phyloP scores from a whole-genome alignment of 2,329 filamentous ascomycete species.

The Pyricularia pennisetigena region DNA sequence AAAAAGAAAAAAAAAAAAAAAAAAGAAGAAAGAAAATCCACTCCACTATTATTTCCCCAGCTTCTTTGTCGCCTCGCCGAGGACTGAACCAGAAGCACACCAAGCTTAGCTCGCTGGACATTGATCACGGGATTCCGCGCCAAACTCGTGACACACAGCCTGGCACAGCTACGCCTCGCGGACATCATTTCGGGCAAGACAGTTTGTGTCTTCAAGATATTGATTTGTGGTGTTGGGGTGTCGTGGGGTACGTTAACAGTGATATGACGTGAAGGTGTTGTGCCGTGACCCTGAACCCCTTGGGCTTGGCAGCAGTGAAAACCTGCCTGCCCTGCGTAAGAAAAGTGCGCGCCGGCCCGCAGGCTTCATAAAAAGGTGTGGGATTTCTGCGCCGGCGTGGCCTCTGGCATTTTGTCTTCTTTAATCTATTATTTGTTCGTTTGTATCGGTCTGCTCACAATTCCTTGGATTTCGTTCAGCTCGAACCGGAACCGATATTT shows the following conservation, averaged over 20 bases:
- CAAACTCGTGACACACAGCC: slow-evolving; percentile 2
- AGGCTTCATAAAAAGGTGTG: neutral
- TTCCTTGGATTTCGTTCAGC: neutral
- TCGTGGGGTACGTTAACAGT: neutral
- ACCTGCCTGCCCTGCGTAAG: neutral
- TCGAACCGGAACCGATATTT: neutral
- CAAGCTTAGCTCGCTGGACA: neutral
- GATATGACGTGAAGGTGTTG: neutral
- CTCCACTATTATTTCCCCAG: neutral
- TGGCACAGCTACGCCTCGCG: neutral
- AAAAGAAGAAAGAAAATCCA: neutral
- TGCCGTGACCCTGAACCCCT: neutral
- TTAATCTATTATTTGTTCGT: neutral
- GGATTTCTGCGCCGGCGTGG: neutral
- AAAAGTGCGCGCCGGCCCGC: neutral
- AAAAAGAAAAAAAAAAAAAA: neutral
- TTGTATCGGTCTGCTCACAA: neutral
- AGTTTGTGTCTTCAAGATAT: neutral
- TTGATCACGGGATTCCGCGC: slow-evolving; percentile 5
- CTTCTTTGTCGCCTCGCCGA: neutral
- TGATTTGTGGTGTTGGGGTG: neutral
- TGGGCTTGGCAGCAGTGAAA: neutral
- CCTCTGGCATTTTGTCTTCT: neutral
- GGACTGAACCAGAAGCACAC: neutral
- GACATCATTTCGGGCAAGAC: neutral